These are phyloP conservation scores for Candida yuanshanica DNA, from an alignment of 805 yeast species.

Conservation along the genomic window DNA sequence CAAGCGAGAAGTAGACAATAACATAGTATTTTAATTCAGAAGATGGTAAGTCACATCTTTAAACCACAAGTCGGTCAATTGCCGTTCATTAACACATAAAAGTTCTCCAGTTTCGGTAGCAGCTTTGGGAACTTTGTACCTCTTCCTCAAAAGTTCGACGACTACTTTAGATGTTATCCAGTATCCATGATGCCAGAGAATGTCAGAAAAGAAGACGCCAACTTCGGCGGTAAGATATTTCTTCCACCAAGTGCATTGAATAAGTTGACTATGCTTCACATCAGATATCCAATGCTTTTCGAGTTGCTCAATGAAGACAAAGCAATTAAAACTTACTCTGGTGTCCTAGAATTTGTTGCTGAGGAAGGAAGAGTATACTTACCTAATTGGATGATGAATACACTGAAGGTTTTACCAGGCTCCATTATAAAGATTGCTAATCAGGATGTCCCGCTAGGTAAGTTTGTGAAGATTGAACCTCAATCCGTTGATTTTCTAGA, in stretches of 20 bases:
- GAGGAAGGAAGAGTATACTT: conserved; percentile 94
- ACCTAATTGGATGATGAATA: conserved; percentile 95
- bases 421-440: conserved; percentile 69
- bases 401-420: conserved; percentile 70
- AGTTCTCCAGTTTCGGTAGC: conserved; percentile 34
- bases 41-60: too few species aligned
- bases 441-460: conserved; percentile 79
- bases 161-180: conserved; percentile 89
- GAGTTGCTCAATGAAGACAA: conserved; percentile 66
- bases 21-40: too few species aligned
- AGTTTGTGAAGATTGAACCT: conserved; percentile 90
- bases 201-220: conserved; percentile 67
- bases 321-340: conserved; percentile 68
- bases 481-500: conserved; percentile 91
- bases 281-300: conserved; percentile 94
- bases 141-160: conserved; percentile 58
- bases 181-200: conserved; percentile 76
- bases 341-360: conserved; percentile 93
- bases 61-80: not conserved
- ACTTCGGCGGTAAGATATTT: conserved; percentile 93
- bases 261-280: conserved; percentile 83
- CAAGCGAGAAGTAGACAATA: too few species aligned
- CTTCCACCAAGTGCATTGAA: conserved; percentile 90
- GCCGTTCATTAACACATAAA: conserved; percentile 1
- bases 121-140: conserved; percentile 24